Percentiles rank a stretch among this genome's conserved stretches.
Evolutionary conservation across 2,329 filamentous ascomycete species (phyloP).

Genomic region (Talaromyces funiculosus): DNA sequence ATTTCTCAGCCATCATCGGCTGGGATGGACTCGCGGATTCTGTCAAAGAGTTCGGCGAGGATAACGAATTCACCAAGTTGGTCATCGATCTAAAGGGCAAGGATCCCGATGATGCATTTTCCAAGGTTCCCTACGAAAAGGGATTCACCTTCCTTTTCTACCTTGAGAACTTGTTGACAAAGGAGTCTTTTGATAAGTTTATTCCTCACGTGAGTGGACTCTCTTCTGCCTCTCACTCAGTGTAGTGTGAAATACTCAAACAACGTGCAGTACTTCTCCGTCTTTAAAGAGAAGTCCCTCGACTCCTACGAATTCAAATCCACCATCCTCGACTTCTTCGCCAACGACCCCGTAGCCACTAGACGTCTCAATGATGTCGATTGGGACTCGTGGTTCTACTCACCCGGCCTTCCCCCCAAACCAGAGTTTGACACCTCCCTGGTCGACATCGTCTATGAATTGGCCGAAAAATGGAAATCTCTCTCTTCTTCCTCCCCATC

Average conservation of each 20-base stretch:
- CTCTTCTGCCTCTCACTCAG: not conserved
- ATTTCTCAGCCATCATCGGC: constrained; percentile 93
- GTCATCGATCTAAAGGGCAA: constrained; percentile 81
- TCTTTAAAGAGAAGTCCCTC: constrained; percentile 77
- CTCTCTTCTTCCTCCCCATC: constrained; percentile 25
- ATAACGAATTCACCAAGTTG: constrained; percentile 90
- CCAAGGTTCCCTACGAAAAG: constrained; percentile 89
- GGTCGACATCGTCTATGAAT: constrained; percentile 75
- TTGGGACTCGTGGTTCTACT: constrained; percentile 86
- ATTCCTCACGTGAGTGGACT: constrained; percentile 62
- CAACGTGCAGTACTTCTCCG: constrained; percentile 65
- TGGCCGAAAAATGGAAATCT: constrained; percentile 76
- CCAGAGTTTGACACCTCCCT: constrained; percentile 85
- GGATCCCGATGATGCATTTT: constrained; percentile 95
- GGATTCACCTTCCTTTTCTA: constrained; percentile 92
- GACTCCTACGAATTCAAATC: constrained; percentile 93
- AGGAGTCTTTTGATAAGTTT: constrained; percentile 86
- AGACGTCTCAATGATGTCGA: constrained; percentile 66
- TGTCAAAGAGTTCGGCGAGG: constrained; percentile 68
- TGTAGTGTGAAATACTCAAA: too few relatives aligned
- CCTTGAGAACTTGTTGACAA: constrained; percentile 77
- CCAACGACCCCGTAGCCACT: constrained; percentile 55
- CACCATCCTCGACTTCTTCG: constrained; percentile 81
- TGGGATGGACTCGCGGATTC: constrained; percentile 86
- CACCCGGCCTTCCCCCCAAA: constrained; percentile 82